Evolutionary conservation across 179 eudicot genomes (phyloP).

Genomic region (Silene vulgaris): DNA sequence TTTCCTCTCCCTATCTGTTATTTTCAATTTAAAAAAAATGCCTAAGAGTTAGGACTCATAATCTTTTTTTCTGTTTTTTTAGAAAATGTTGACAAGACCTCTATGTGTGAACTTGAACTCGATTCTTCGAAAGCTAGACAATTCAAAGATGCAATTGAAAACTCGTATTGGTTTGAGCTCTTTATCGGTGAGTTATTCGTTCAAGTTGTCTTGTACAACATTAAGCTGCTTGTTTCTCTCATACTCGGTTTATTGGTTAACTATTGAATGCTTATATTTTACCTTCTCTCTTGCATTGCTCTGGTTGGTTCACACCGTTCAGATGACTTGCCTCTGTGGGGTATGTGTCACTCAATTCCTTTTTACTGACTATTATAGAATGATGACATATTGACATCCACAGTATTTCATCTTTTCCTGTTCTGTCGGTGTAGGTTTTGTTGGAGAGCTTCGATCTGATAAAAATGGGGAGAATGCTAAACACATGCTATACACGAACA

Average conservation of each 20-base stretch:
- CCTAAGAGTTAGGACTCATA: neutral
- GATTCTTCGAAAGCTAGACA: slow-evolving; percentile 67
- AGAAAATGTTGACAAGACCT: slow-evolving; percentile 59
- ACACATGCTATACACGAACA: slow-evolving; percentile 74
- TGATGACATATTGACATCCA: neutral
- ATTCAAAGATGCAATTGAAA: slow-evolving; percentile 81
- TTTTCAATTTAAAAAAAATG: neutral
- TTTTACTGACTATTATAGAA: neutral
- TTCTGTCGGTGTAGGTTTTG: slow-evolving; percentile 50
- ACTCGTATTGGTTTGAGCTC: slow-evolving; percentile 84
- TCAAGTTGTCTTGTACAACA: neutral
- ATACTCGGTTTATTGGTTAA: neutral
- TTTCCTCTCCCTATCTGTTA: neutral
- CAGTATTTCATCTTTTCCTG: neutral
- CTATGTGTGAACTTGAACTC: slow-evolving; percentile 65
- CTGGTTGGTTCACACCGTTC: slow-evolving; percentile 29
- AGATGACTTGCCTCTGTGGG: slow-evolving; percentile 96
- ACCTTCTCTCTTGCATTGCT: slow-evolving; percentile 24
- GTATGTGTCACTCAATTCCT: slow-evolving; percentile 39
- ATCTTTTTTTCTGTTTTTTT: slow-evolving; percentile 26
- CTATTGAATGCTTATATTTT: slow-evolving; percentile 21
- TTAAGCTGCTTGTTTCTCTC: neutral
- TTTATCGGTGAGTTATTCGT: slow-evolving; percentile 58
- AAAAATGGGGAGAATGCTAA: slow-evolving; percentile 54
- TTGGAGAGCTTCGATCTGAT: slow-evolving; percentile 78